Evolutionary conservation across 169 alveolate species (phyloP).

Genomic region (Plasmodium ovale): DNA sequence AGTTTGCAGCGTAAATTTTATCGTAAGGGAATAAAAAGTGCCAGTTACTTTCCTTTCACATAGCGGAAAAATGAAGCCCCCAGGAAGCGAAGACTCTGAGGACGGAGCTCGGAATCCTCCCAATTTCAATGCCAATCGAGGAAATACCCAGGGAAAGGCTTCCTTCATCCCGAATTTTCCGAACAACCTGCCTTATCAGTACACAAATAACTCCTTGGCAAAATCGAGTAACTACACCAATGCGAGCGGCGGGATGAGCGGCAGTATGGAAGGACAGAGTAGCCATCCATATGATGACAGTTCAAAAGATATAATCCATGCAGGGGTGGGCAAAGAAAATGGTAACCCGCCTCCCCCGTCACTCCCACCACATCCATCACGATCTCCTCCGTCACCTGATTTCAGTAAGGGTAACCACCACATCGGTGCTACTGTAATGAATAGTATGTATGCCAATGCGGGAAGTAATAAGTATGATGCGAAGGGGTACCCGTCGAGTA

Average conservation of each 20-base stretch:
- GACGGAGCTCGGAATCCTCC: no score
- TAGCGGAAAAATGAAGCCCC: no score
- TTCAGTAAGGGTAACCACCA: not conserved
- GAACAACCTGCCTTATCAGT: not conserved
- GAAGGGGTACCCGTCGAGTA: not conserved
- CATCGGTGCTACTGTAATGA: not conserved
- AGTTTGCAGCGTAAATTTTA: no score
- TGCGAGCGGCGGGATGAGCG: not conserved
- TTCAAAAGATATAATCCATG: not conserved
- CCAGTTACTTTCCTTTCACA: no score
- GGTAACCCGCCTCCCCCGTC: not conserved
- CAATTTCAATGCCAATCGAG: no score
- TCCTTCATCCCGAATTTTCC: not conserved
- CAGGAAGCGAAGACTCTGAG: no score
- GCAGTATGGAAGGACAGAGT: not conserved
- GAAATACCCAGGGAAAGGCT: no score
- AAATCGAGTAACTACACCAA: not conserved
- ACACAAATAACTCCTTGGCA: not conserved
- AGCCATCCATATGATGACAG: slow-evolving; percentile 1
- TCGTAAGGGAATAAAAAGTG: no score
- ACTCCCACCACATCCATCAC: no score
- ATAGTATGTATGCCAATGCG: not conserved
- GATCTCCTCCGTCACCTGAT: no score
- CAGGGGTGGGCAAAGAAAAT: not conserved
- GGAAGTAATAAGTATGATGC: not conserved